Percentiles rank a stretch among this genome's conserved stretches.
These are phyloP conservation scores for Suillus weaverae DNA, from an alignment of 768 basidiomycete genomes.

Conservation along the genomic window DNA sequence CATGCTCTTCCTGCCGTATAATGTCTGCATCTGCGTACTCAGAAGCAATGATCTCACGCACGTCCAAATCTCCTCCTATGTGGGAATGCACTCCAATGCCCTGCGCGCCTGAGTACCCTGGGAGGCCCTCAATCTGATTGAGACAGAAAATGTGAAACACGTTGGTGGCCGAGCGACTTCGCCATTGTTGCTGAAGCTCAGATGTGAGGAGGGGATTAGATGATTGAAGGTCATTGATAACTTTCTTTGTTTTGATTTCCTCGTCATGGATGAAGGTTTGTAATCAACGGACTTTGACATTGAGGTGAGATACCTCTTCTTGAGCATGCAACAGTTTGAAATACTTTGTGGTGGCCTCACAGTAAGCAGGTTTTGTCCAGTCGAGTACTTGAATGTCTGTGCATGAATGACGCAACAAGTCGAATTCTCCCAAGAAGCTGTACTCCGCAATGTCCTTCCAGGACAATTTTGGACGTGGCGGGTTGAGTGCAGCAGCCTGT, in stretches of 20 bases:
- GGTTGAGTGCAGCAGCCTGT: slow-evolving; percentile 19
- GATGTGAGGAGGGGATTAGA: slow-evolving; percentile 3
- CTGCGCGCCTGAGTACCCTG: neutral
- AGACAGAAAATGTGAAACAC: neutral
- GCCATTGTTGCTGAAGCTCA: slow-evolving; percentile 6
- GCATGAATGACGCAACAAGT: neutral
- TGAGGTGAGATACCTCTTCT: slow-evolving; percentile 11
- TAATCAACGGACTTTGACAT: slow-evolving; percentile 8
- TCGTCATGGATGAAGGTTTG: neutral
- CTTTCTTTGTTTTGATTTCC: neutral
- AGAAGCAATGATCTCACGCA: neutral
- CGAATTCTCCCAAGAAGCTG: slow-evolving; percentile 17
- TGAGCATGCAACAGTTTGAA: slow-evolving; percentile 9
- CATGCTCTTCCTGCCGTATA: slow-evolving; percentile 4
- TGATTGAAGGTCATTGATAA: neutral
- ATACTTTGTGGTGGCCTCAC: slow-evolving; percentile 5
- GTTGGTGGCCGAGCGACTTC: neutral
- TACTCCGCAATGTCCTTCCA: slow-evolving; percentile 21
- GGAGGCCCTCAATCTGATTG: slow-evolving; percentile 5
- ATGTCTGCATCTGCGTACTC: slow-evolving; percentile 3
- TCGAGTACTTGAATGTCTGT: neutral
- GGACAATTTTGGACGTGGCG: slow-evolving; percentile 15
- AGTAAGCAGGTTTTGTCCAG: slow-evolving; percentile 9
- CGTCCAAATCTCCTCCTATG: neutral
- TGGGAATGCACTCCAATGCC: neutral